Percentiles rank a stretch among this genome's conserved stretches.
phyloP scores from a whole-genome alignment of 2,329 filamentous ascomycete species.

The Fusarium bulbicola region DNA sequence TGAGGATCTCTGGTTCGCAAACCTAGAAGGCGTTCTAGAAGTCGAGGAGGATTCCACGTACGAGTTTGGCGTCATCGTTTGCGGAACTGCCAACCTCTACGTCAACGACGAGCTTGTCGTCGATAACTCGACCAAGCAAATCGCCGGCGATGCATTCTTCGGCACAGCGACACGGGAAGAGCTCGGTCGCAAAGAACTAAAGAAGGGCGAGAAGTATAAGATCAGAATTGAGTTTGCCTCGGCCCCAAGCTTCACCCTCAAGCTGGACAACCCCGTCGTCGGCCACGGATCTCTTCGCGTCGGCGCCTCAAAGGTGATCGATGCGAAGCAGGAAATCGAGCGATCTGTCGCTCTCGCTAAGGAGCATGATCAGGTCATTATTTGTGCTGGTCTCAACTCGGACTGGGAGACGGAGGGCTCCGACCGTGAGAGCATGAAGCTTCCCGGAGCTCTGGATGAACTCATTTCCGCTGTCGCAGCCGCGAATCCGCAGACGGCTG shows the following conservation, averaged over 20 bases:
- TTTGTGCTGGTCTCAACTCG: slow-evolving; percentile 80
- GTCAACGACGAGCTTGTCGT: slow-evolving; percentile 70
- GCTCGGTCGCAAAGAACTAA: slow-evolving; percentile 64
- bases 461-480: slow-evolving; percentile 73
- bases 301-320: slow-evolving; percentile 67
- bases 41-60: slow-evolving; percentile 69
- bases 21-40: slow-evolving; percentile 68
- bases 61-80: slow-evolving; percentile 73
- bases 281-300: slow-evolving; percentile 70
- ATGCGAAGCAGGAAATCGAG: slow-evolving; percentile 67
- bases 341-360: slow-evolving; percentile 74
- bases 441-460: slow-evolving; percentile 77
- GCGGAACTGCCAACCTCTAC: slow-evolving; percentile 71
- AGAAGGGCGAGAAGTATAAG: slow-evolving; percentile 67
- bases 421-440: slow-evolving; percentile 80
- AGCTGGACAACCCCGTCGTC: slow-evolving; percentile 59
- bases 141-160: slow-evolving; percentile 71
- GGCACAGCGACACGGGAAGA: slow-evolving; percentile 72
- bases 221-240: slow-evolving; percentile 69
- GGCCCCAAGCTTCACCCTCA: slow-evolving; percentile 65
- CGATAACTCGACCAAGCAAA: slow-evolving; percentile 72
- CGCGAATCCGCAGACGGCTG: slow-evolving; percentile 73
- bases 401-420: slow-evolving; percentile 85
- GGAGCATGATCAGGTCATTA: slow-evolving; percentile 78
- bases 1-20: slow-evolving; percentile 65